phyloP scores from a whole-genome alignment of 805 yeast genomes.

The Blastobotrys chiropterorum region DNA sequence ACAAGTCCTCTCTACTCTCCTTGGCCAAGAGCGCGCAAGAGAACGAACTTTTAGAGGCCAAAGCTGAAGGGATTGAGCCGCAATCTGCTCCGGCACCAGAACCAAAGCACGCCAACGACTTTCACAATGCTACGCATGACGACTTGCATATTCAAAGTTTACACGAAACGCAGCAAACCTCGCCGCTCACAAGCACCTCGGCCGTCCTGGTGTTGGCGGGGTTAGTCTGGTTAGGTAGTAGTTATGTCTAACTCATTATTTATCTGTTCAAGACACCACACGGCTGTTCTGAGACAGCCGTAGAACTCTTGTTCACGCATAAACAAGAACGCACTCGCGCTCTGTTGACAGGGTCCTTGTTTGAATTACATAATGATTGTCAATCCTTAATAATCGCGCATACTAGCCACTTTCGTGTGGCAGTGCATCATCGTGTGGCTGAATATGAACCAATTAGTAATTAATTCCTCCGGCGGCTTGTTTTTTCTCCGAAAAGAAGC shows the following conservation, averaged over 20 bases:
- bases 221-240: background rate
- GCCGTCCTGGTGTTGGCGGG: background rate
- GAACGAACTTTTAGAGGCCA: background rate
- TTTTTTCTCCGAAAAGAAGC: background rate
- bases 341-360: too few species aligned
- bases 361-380: too few species aligned
- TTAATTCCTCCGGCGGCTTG: background rate
- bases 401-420: too few species aligned
- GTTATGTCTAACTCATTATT: background rate
- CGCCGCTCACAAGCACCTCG: background rate
- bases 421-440: too few species aligned
- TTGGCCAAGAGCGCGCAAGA: conserved; percentile 5
- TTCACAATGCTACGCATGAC: background rate
- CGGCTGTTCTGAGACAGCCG: too few species aligned
- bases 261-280: background rate
- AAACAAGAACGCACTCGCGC: too few species aligned
- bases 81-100: background rate
- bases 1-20: conserved; percentile 13
- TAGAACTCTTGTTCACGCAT: too few species aligned
- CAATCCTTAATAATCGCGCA: too few species aligned
- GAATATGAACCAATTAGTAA: too few species aligned
- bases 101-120: background rate
- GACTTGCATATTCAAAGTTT: background rate
- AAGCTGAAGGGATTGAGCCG: background rate
- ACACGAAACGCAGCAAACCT: background rate